A percentile compares a stretch with the other conserved stretches of the same genome.
Conservation (phyloP, 768 basidiomycete genomes). For the Sutorius australiensis region DNA sequence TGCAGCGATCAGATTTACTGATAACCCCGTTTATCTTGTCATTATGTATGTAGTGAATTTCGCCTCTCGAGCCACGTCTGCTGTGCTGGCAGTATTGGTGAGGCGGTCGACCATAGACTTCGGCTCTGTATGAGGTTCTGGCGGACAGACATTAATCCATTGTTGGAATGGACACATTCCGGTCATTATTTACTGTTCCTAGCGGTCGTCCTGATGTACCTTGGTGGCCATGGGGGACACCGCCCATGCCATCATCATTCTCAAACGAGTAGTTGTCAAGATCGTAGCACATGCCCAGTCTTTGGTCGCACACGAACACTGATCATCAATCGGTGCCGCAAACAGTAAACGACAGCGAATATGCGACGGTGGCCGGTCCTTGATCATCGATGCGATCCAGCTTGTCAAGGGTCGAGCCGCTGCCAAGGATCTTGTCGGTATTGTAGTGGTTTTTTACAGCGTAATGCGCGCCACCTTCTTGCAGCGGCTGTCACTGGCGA, state of each 20-base stretch:
- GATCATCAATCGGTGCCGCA: constrained; percentile 11
- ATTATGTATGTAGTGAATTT: background rate
- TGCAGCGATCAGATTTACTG: no score
- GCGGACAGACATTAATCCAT: constrained; percentile 3
- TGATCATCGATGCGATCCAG: background rate
- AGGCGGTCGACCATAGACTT: no score
- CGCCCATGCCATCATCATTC: background rate
- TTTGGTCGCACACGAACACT: background rate
- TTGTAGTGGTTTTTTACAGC: constrained; percentile 4
- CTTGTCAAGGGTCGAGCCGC: constrained; percentile 9
- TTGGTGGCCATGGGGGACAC: background rate
- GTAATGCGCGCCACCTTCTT: background rate
- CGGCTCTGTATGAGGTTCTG: background rate
- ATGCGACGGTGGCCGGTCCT: background rate
- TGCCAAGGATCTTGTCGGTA: constrained; percentile 8
- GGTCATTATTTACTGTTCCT: constrained; percentile 2
- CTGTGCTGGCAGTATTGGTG: no score
- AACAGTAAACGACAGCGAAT: background rate
- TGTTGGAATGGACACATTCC: background rate
- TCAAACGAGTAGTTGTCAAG: background rate
- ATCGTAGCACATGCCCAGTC: background rate
- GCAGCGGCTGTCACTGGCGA: background rate
- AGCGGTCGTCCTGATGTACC: background rate
- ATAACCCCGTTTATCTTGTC: no score
- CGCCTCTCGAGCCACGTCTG: no score